Percentiles rank a stretch among this genome's conserved stretches.
These are phyloP conservation scores for Starmera stellimalicola DNA, from an alignment of 1,139 yeast species.

Conservation along the genomic window DNA sequence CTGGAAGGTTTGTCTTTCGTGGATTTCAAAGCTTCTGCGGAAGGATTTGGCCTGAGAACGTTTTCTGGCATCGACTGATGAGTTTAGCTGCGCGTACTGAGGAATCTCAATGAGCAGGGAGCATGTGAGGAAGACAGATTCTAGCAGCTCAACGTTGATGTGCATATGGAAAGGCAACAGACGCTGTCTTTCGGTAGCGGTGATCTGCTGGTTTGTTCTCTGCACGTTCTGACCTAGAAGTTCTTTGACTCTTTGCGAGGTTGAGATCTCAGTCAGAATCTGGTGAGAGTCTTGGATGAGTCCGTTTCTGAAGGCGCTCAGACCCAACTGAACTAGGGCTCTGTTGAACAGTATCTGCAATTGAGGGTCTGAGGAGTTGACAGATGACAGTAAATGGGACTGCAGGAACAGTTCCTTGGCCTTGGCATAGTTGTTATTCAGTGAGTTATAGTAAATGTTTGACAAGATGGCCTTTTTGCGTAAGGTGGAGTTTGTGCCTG, in stretches of 20 bases:
- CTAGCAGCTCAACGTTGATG: slow-evolving; percentile 89
- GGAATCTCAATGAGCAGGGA: slow-evolving; percentile 91
- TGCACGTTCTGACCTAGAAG: slow-evolving; percentile 88
- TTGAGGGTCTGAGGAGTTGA: slow-evolving; percentile 75
- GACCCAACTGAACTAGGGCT: slow-evolving; percentile 90
- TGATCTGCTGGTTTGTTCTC: slow-evolving; percentile 50
- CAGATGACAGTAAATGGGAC: slow-evolving; percentile 76
- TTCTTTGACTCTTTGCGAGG: slow-evolving; percentile 82
- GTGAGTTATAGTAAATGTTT: slow-evolving; percentile 85
- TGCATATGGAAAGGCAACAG: slow-evolving; percentile 97
- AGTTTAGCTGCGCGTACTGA: slow-evolving; percentile 55
- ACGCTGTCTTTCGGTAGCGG: slow-evolving; percentile 48
- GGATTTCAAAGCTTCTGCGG: slow-evolving; percentile 86
- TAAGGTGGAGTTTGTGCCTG: slow-evolving; percentile 57
- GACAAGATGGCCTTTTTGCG: slow-evolving; percentile 79
- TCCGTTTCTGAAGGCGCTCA: slow-evolving; percentile 91
- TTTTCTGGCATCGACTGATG: slow-evolving; percentile 42
- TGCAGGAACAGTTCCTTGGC: slow-evolving; percentile 84
- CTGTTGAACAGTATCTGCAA: slow-evolving; percentile 92
- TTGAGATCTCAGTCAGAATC: slow-evolving; percentile 79
- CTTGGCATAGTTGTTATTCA: slow-evolving; percentile 69
- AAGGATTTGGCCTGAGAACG: slow-evolving; percentile 76
- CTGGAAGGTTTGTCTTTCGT: slow-evolving; percentile 89
- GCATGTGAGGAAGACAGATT: slow-evolving; percentile 86
- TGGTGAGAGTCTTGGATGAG: slow-evolving; percentile 82